These are phyloP conservation scores for Xylaria sp. DNA, from an alignment of 2,329 filamentous ascomycete genomes.

Conservation along the genomic window DNA sequence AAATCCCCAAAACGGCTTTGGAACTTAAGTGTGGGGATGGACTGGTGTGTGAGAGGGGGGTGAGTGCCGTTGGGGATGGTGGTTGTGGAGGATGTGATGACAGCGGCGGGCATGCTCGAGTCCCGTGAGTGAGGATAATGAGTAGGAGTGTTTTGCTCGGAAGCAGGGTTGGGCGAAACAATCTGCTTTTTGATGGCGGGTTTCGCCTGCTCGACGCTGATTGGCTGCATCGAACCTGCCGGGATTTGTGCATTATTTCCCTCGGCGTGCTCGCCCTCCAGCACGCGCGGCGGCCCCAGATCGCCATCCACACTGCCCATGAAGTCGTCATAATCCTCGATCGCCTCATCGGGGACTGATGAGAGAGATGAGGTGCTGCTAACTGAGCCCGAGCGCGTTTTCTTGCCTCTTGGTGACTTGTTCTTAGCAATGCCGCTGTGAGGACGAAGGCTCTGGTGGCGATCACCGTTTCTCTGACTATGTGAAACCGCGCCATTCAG, in stretches of 20 bases:
- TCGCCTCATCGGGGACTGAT: slow-evolving; percentile 48
- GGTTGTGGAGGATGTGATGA: slow-evolving; percentile 45
- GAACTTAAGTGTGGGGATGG: slow-evolving; percentile 41
- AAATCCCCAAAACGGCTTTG: slow-evolving; percentile 44
- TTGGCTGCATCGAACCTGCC: slow-evolving; percentile 48
- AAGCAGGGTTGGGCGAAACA: slow-evolving; percentile 47
- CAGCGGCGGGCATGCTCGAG: slow-evolving; percentile 48
- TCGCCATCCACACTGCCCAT: slow-evolving; percentile 48
- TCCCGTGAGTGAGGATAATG: slow-evolving; percentile 42
- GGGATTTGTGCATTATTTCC: slow-evolving; percentile 49
- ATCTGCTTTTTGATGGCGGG: slow-evolving; percentile 51
- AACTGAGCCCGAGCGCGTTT: slow-evolving; percentile 45
- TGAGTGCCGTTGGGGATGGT: slow-evolving; percentile 33
- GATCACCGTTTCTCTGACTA: slow-evolving; percentile 24
- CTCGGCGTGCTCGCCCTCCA: slow-evolving; percentile 44
- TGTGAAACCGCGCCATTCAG: slow-evolving; percentile 24
- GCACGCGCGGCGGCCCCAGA: slow-evolving; percentile 44
- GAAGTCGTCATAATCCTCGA: slow-evolving; percentile 47
- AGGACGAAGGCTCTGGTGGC: slow-evolving; percentile 26
- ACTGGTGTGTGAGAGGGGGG: slow-evolving; percentile 32
- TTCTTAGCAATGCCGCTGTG: slow-evolving; percentile 33
- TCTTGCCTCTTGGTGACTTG: slow-evolving; percentile 41
- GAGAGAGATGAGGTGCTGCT: slow-evolving; percentile 50
- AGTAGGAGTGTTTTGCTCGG: slow-evolving; percentile 44
- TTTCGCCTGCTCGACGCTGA: slow-evolving; percentile 49